Evolutionary conservation across 129 eudicot genomes (phyloP).

Genomic region (Arctium lappa): DNA sequence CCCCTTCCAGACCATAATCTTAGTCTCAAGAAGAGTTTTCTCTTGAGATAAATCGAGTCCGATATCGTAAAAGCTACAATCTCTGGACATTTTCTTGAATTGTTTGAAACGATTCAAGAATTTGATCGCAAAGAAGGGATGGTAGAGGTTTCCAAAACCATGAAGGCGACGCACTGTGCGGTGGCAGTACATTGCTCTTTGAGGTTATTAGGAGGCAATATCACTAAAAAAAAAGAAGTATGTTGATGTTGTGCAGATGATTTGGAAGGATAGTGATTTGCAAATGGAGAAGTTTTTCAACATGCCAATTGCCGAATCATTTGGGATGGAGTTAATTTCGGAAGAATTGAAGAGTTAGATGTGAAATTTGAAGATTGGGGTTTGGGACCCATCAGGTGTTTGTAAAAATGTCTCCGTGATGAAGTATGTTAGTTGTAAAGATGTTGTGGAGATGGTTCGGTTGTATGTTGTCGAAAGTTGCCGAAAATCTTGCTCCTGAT

Average conservation of each 20-base stretch:
- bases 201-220: conserved; percentile 11
- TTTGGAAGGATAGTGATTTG: conserved; percentile 48
- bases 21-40: conserved; percentile 25
- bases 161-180: conserved; percentile 49
- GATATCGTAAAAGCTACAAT: conserved; percentile 14
- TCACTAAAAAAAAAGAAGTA: conserved; percentile 17
- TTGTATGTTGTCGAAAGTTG: too few species aligned
- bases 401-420: too few species aligned
- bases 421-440: too few species aligned
- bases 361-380: conserved; percentile 39
- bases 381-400: conserved; percentile 16
- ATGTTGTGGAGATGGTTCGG: too few species aligned
- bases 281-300: conserved; percentile 21
- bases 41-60: conserved; percentile 37
- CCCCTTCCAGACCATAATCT: conserved; percentile 33
- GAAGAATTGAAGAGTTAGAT: conserved; percentile 39
- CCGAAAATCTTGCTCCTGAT: too few species aligned
- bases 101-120: conserved; percentile 41
- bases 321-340: conserved; percentile 31
- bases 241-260: conserved; percentile 40
- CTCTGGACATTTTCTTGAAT: conserved; percentile 30
- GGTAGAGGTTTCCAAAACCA: conserved; percentile 6
- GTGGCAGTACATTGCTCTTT: conserved; percentile 52
- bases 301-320: background rate
- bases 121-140: conserved; percentile 21